phyloP scores from a whole-genome alignment of 164 flowering plant species.

The Piper betle region DNA sequence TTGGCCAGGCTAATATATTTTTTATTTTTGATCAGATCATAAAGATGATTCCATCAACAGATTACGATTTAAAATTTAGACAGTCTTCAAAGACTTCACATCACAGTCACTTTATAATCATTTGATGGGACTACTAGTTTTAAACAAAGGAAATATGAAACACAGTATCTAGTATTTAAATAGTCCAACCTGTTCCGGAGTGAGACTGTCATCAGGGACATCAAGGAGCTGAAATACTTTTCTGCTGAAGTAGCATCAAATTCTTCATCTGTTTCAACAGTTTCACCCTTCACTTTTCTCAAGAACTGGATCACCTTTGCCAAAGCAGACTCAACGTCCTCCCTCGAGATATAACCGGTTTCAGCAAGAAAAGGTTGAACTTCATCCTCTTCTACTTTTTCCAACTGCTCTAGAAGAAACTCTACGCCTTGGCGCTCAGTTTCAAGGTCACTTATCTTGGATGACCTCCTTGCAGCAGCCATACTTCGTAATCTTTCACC shows the following conservation, averaged over 20 bases:
- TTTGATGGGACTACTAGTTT: too few relatives aligned
- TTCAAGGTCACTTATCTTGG: slow-evolving; percentile 76
- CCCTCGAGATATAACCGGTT: slow-evolving; percentile 72
- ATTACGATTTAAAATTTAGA: too few relatives aligned
- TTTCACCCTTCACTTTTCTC: slow-evolving; percentile 61
- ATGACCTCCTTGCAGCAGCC: slow-evolving; percentile 90
- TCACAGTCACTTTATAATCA: too few relatives aligned
- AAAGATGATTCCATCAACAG: too few relatives aligned
- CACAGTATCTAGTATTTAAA: neutral
- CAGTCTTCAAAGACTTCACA: too few relatives aligned
- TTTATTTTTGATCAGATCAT: too few relatives aligned
- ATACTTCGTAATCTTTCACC: slow-evolving; percentile 87
- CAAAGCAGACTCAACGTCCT: slow-evolving; percentile 62
- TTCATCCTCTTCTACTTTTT: slow-evolving; percentile 46
- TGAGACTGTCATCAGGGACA: slow-evolving; percentile 62
- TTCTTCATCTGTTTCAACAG: slow-evolving; percentile 54
- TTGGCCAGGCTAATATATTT: too few relatives aligned
- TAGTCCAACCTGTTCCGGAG: slow-evolving; percentile 69
- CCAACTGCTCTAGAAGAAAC: slow-evolving; percentile 62
- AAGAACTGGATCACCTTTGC: slow-evolving; percentile 50
- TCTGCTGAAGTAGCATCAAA: slow-evolving; percentile 38
- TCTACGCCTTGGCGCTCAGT: slow-evolving; percentile 66
- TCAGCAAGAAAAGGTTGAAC: slow-evolving; percentile 47
- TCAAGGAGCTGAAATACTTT: slow-evolving; percentile 63
- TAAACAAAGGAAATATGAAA: neutral